Evolutionary conservation across 768 basidiomycete genomes (phyloP).

Genomic region (Suillus brevipes): DNA sequence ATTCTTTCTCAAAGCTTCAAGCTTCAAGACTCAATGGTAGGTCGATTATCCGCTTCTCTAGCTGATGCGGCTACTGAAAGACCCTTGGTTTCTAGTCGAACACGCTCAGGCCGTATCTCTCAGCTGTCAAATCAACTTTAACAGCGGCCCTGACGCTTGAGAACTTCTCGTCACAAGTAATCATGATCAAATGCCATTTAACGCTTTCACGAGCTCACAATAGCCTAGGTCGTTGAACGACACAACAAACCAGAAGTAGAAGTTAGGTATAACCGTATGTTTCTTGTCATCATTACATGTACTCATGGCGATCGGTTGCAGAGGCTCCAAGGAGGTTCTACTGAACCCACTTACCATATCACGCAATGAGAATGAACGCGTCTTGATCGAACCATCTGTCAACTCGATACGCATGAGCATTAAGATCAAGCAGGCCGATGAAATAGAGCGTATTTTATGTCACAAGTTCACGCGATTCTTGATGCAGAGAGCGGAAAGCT

Average conservation of each 20-base stretch:
- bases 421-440: conserved; percentile 99
- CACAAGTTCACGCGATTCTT: conserved; percentile 99
- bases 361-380: conserved; percentile 95
- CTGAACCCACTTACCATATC: conserved; percentile 93
- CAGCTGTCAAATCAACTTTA: conserved; percentile 91
- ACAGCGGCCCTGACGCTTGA: conserved; percentile 98
- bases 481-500: conserved; percentile 98
- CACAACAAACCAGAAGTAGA: conserved; percentile 98
- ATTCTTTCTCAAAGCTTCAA: background rate
- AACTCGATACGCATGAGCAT: conserved; percentile 97
- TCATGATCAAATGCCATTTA: conserved; percentile 9
- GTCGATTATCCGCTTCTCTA: conserved; percentile 22
- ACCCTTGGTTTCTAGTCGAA: conserved; percentile 66
- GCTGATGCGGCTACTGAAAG: conserved; percentile 10
- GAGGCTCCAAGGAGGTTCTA: conserved; percentile 90
- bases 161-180: conserved; percentile 96
- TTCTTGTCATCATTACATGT: background rate
- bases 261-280: conserved; percentile 54
- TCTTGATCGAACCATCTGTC: conserved; percentile 94
- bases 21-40: conserved; percentile 47
- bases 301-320: conserved; percentile 31
- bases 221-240: conserved; percentile 82
- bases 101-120: conserved; percentile 92
- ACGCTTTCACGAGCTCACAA: conserved; percentile 19
- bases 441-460: conserved; percentile 95